Percentiles rank a stretch among this genome's conserved stretches.
Conservation (phyloP, 768 basidiomycete genomes). For the Macrolepiota dolichaula region DNA sequence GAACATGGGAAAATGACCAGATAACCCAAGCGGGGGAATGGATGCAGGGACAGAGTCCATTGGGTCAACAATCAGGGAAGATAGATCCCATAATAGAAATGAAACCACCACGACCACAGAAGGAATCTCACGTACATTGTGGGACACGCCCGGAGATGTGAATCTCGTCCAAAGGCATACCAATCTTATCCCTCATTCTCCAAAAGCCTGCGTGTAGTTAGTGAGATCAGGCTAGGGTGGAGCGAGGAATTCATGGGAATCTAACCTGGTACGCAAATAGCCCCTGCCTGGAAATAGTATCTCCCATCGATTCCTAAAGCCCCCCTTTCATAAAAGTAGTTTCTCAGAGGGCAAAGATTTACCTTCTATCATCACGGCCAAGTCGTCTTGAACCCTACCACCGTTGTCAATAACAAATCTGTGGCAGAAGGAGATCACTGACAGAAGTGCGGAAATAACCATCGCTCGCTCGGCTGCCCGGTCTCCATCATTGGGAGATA, state of each 20-base stretch:
- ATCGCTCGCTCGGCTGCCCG: slow-evolving; percentile 49
- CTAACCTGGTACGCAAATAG: slow-evolving; percentile 61
- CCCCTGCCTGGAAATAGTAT: slow-evolving; percentile 75
- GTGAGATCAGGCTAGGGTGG: background rate
- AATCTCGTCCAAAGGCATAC: slow-evolving; percentile 67
- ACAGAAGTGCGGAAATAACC: slow-evolving; percentile 61
- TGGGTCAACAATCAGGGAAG: background rate
- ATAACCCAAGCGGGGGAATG: background rate
- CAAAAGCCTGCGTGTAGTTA: slow-evolving; percentile 55
- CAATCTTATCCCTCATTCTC: slow-evolving; percentile 76
- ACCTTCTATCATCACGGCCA: slow-evolving; percentile 63
- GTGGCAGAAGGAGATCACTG: slow-evolving; percentile 22
- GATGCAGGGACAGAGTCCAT: background rate
- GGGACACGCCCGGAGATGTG: slow-evolving; percentile 70
- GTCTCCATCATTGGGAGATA: slow-evolving; percentile 28
- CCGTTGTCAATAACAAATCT: background rate
- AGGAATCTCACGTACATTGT: slow-evolving; percentile 47
- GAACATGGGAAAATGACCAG: slow-evolving; percentile 1
- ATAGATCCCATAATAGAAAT: slow-evolving; percentile 3
- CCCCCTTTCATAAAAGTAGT: background rate
- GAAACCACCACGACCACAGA: background rate
- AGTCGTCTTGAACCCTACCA: slow-evolving; percentile 51
- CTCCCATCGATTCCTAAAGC: slow-evolving; percentile 56
- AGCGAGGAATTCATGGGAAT: slow-evolving; percentile 16
- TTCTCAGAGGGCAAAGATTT: background rate